phyloP scores from a whole-genome alignment of 192 early-diverging fungal genomes.

The Glomus cerebriforme region DNA sequence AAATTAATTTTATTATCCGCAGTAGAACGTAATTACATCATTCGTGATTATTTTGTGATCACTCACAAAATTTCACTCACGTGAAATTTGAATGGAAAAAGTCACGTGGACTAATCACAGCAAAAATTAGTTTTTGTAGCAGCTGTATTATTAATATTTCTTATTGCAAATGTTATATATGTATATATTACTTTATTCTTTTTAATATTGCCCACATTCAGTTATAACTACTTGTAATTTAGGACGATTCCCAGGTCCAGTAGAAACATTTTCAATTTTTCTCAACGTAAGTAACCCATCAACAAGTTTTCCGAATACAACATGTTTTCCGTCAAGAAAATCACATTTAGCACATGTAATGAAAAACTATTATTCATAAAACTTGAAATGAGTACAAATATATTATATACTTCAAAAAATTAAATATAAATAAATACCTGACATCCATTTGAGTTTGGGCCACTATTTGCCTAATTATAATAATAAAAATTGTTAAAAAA shows the following conservation, averaged over 20 bases:
- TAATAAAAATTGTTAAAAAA: neutral
- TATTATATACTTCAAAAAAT: neutral
- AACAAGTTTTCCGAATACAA: slow-evolving; percentile 82
- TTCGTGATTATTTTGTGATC: too few species aligned
- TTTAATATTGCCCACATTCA: slow-evolving; percentile 48
- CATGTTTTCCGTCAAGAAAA: slow-evolving; percentile 88
- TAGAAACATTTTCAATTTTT: slow-evolving; percentile 93
- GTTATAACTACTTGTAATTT: slow-evolving; percentile 84
- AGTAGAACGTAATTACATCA: too few species aligned
- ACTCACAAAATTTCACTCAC: too few species aligned
- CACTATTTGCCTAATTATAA: slow-evolving; percentile 70
- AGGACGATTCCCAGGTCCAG: slow-evolving; percentile 82
- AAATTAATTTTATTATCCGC: too few species aligned
- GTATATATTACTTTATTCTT: too few species aligned
- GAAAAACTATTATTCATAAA: slow-evolving; percentile 69
- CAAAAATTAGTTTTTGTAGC: too few species aligned
- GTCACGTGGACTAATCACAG: too few species aligned
- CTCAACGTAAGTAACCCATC: slow-evolving; percentile 88
- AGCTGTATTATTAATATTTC: too few species aligned
- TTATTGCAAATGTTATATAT: too few species aligned
- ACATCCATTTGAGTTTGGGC: slow-evolving; percentile 85
- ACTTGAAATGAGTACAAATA: neutral
- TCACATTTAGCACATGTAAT: slow-evolving; percentile 87
- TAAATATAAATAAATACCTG: slow-evolving; percentile 55
- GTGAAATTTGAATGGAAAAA: too few species aligned